Evolutionary conservation across 2,329 filamentous ascomycete species (phyloP).

Genomic region (Alternaria ethzedia): DNA sequence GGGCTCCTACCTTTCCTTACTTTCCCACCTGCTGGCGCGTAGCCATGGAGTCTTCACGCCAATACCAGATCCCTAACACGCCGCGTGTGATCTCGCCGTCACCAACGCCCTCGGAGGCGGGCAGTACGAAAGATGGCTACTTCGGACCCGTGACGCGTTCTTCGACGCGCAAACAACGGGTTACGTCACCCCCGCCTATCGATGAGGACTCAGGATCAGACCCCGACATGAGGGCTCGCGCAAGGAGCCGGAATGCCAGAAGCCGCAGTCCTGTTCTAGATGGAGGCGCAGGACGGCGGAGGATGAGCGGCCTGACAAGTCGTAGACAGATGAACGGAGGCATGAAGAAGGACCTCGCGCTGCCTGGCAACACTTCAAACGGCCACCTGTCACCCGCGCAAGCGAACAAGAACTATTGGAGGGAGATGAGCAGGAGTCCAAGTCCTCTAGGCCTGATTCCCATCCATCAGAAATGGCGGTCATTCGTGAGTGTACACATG

Average conservation of each 20-base stretch:
- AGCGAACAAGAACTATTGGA: constrained; percentile 75
- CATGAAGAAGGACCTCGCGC: constrained; percentile 50
- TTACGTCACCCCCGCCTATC: constrained; percentile 65
- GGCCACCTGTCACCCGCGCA: constrained; percentile 73
- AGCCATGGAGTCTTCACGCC: constrained; percentile 55
- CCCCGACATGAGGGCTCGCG: constrained; percentile 66
- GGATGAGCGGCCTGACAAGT: constrained; percentile 61
- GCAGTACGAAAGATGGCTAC: constrained; percentile 64
- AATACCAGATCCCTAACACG: constrained; percentile 71
- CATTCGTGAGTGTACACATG: constrained; percentile 65
- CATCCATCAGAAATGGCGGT: constrained; percentile 89
- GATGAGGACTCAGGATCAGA: constrained; percentile 66
- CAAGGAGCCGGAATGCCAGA: constrained; percentile 50
- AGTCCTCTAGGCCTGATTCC: constrained; percentile 93
- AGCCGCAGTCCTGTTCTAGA: constrained; percentile 70
- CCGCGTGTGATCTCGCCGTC: constrained; percentile 91
- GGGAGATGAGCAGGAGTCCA: constrained; percentile 87
- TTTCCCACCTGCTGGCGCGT: constrained; percentile 54
- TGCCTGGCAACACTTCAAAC: constrained; percentile 59
- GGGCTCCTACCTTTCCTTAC: constrained; percentile 64
- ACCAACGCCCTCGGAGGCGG: constrained; percentile 60
- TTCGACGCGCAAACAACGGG: constrained; percentile 64
- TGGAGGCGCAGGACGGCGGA: constrained; percentile 47
- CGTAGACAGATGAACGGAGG: constrained; percentile 48
- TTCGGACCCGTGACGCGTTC: constrained; percentile 80